phyloP scores from a whole-genome alignment of 2,329 filamentous ascomycete species.

The Phaeophleospora eucalypticola region DNA sequence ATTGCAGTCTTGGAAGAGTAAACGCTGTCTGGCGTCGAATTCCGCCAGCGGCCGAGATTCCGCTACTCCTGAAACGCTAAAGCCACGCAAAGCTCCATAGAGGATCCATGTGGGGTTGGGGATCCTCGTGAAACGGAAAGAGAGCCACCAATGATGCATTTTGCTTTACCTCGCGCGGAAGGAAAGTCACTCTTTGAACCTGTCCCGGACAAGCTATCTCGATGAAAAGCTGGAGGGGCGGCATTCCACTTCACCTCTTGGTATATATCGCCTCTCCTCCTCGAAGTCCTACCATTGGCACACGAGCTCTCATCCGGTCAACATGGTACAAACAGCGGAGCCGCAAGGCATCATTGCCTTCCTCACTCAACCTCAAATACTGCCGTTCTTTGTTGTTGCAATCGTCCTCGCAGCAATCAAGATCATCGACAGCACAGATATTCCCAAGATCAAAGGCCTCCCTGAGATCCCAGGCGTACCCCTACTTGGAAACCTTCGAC shows the following conservation, averaged over 20 bases:
- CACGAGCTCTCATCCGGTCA: no score
- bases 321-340: constrained; percentile 28
- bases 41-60: not conserved
- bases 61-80: not conserved
- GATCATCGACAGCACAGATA: constrained; percentile 44
- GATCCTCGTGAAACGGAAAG: not conserved
- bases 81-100: not conserved
- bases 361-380: constrained; percentile 37
- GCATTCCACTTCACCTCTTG: not conserved
- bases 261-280: not conserved
- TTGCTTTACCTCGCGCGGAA: constrained; percentile 15
- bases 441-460: constrained; percentile 46
- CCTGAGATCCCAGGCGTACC: constrained; percentile 47
- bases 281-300: no score
- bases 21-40: not conserved
- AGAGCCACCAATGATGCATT: not conserved
- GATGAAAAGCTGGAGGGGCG: not conserved
- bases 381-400: constrained; percentile 40
- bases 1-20: not conserved
- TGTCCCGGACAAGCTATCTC: no score
- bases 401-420: constrained; percentile 39
- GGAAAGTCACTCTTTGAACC: not conserved
- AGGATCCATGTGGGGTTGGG: not conserved
- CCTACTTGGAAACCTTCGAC: constrained; percentile 44
- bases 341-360: constrained; percentile 28